Base-by-base conservation (phyloP, 805 yeast species). In the Hanseniaspora thailandica region DNA sequence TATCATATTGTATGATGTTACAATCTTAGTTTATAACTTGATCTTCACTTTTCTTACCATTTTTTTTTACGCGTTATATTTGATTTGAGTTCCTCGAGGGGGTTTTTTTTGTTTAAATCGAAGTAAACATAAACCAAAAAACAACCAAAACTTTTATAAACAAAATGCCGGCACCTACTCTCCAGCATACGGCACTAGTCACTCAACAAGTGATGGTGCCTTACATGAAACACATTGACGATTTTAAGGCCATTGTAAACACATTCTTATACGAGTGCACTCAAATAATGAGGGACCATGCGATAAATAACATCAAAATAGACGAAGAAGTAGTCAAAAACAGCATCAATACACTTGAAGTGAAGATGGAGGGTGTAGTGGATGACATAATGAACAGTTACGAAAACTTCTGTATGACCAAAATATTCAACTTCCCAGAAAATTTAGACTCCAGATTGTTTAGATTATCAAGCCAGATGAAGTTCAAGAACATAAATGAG, bases 351-450 rank as follows among this genome's bases (percentile, higher is more conserved):
- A 34, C 19, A 1, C 22, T 49, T 26, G 53, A 49, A 31, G 33
- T 30, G 13, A 39, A 49, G n/a, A 40, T 49, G 36, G 53, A 49
- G 23, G 12, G 28, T 1, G 45, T 40, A 3, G 45, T 49, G n/a
- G 53, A 49, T 17, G 35, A 36, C 1, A 36, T 45, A 17, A 49
- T 49, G 38, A 49, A 36, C 23, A 45, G 38, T 20, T 45, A 49
- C 25, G 53, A 49, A 8, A 41, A 36, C 19, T 49, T 22, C n/a
- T 49, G 53, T 26, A 41, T 49, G 53, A 25, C 38, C 12, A 49
- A 41, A n/a, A 41, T 49, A n/a, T 49, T 49, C 15, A 49, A 49
- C 19, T 10, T 40, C 8, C 53, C 53, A n/a, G 35, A 49, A 5
- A 41, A 49, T 19, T 31, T 41, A 15, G 53, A 49, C n/a, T 38